phyloP scores from a whole-genome alignment of 2,329 filamentous ascomycete species.

The Myriosclerotinia scirpicola region DNA sequence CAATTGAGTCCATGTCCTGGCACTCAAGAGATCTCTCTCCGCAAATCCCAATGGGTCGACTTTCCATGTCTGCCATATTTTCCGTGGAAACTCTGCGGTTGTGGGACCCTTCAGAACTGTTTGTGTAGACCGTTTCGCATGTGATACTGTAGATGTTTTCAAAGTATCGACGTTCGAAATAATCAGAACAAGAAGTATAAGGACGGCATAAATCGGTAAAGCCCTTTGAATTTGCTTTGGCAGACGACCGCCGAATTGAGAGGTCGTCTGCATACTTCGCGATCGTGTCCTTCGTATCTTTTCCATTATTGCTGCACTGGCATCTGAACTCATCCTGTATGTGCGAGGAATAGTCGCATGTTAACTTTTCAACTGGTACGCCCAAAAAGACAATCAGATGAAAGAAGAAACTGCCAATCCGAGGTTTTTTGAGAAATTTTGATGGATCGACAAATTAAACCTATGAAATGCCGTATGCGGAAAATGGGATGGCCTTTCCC shows the following conservation, averaged over 20 bases:
- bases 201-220: conserved; percentile 35
- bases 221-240: conserved; percentile 34
- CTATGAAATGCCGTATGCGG: background rate
- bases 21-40: conserved; percentile 58
- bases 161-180: conserved; percentile 30
- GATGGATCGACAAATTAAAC: conserved; percentile 4
- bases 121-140: conserved; percentile 18
- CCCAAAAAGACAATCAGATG: background rate
- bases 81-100: conserved; percentile 53
- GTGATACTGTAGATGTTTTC: conserved; percentile 22
- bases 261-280: conserved; percentile 21
- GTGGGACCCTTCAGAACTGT: background rate
- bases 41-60: conserved; percentile 66
- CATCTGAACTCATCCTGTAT: conserved; percentile 13
- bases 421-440: background rate
- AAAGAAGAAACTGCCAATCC: background rate
- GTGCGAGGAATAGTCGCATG: conserved; percentile 14
- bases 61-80: conserved; percentile 80
- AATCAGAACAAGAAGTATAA: conserved; percentile 34
- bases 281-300: conserved; percentile 22
- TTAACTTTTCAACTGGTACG: background rate
- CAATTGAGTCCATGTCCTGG: conserved; percentile 64
- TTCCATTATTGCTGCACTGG: conserved; percentile 14
- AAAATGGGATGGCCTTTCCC: background rate
- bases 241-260: conserved; percentile 45